Base-by-base conservation (phyloP, 2,329 filamentous ascomycete genomes). In the Lasiodiplodia sp. region DNA sequence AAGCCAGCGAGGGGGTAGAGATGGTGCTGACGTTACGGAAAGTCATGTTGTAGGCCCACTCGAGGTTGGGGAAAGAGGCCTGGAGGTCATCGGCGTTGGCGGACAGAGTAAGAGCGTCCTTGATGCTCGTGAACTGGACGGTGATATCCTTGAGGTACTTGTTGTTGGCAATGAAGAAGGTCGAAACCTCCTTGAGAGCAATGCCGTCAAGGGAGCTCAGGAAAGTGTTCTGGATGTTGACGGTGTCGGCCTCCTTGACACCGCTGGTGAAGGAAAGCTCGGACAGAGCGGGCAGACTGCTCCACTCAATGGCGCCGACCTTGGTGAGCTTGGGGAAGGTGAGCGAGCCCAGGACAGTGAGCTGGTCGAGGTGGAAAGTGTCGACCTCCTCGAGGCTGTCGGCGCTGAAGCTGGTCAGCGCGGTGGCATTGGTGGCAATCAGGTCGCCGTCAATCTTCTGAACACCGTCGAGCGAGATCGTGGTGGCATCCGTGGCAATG, bases 101-200 rank as follows among this genome's bases (percentile, higher is more conserved):
- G 75, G 89, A 88, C 78, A 99, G 89, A 76, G 87, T 89, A 66
- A 97, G 84, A 57, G 85, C 80, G 68, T 87, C 85, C 72, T 87
- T 91, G 75, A 97, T 87, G 83, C 92, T 95, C 79, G 86, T 86
- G 69, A 98, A 86, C 78, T 91, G 87, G 81, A 94, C 92, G 78
- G 88, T 87, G 84, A 96, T 92, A 70, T 85, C 85, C 78, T 87
- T 88, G 74, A 99, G 86, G 78, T 91, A 90, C 71, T 84, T 84
- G 89, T 98, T 98, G 90, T 97, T 97, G 87, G 92, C 91, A 82
- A 99, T 91, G 80, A 92, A 85, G 79, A 99, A 88, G 73, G 84
- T 86, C 68, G 88, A 86, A 67, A 93, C 90, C n/a, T 86, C 86
- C 71, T 88, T 82, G 72, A 98, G 86, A 79, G 93, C 91, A 79